These are phyloP conservation scores for Rachicladosporium sp. DNA, from an alignment of 2,329 filamentous ascomycete species.

Conservation along the genomic window DNA sequence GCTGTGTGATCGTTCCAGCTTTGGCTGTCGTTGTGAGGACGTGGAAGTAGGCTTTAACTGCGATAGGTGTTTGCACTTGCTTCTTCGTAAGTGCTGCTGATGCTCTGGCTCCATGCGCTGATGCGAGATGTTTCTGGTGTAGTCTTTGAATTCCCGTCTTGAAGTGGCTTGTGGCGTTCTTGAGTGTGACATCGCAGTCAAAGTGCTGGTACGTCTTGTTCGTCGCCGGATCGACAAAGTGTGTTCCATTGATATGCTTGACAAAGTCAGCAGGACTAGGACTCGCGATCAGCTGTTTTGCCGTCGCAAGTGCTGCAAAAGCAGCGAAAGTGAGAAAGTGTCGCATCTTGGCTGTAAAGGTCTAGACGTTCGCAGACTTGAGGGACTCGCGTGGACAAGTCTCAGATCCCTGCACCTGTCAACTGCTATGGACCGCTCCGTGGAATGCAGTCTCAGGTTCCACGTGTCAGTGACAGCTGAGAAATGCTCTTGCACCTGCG, in stretches of 20 bases:
- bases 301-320: slow-evolving; percentile 5
- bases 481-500: slow-evolving; percentile 4
- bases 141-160: slow-evolving; percentile 26
- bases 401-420: slow-evolving; percentile 6
- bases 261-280: too few relatives aligned
- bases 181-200: slow-evolving; percentile 30
- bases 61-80: slow-evolving; percentile 20
- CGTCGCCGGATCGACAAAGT: slow-evolving; percentile 17
- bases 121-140: slow-evolving; percentile 17
- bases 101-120: slow-evolving; percentile 7
- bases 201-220: slow-evolving; percentile 24
- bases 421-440: slow-evolving; percentile 1
- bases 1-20: slow-evolving; percentile 27
- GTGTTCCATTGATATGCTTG: slow-evolving; percentile 7
- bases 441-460: slow-evolving; percentile 3
- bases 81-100: slow-evolving; percentile 11
- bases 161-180: slow-evolving; percentile 27
- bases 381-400: slow-evolving; percentile 1
- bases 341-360: slow-evolving; percentile 7
- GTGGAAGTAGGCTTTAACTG: slow-evolving; percentile 33
- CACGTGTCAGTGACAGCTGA: slow-evolving; percentile 2
- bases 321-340: slow-evolving; percentile 6
- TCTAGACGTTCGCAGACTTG: slow-evolving; percentile 1
- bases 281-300: too few relatives aligned
- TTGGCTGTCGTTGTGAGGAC: slow-evolving; percentile 28